Evolutionary conservation across 441 rosid genomes (phyloP), one percentile per base, ranked within the genome.

Genomic region (Dalechampia spathulata): DNA sequence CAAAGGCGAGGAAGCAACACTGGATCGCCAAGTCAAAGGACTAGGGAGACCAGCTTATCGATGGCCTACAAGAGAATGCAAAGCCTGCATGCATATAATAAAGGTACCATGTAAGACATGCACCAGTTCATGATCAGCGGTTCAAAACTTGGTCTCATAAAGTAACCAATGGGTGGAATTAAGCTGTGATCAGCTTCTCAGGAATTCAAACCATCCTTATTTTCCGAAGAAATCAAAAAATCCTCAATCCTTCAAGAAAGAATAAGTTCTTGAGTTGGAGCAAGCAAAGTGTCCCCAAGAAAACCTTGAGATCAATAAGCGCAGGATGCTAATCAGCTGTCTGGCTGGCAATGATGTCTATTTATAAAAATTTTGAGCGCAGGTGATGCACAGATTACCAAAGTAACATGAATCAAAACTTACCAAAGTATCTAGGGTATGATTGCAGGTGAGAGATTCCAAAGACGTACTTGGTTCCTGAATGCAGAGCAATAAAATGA

Each of bases 381-480:
- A 4, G 21, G 28, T 20, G 2, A 0, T 28, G 5, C 54, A 5
- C 39, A 16, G 3, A 19, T 17, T 20, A 36, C 19, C 20, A 9
- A 20, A 6, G 27, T 34, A 52, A 7, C 12, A 5, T 57, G 30
- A 20, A 6, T 44, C 30, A 43, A 10, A 57, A 32, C 61, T 17
- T 25, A 57, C 61, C 42, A 30, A 57, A 30, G 43, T n/a, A 44
- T 28, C 23, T 23, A 28, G 28, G 26, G 7, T 26, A 56, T 11
- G 51, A 30, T 44, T 30, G 39, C 41, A 27, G 13, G 50, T 30
- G 40, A 43, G 20, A 20, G 40, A 17, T 43, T 55, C 45, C 45
- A 44, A 22, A n/a, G 45, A 53, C n/a, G 12, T 4, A 7, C 32
- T 38, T 37, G 57, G 20, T 53, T 40, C 58, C 47, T 54, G 58